phyloP scores from a whole-genome alignment of 2,329 filamentous ascomycete genomes.

The Fusarium compactum region DNA sequence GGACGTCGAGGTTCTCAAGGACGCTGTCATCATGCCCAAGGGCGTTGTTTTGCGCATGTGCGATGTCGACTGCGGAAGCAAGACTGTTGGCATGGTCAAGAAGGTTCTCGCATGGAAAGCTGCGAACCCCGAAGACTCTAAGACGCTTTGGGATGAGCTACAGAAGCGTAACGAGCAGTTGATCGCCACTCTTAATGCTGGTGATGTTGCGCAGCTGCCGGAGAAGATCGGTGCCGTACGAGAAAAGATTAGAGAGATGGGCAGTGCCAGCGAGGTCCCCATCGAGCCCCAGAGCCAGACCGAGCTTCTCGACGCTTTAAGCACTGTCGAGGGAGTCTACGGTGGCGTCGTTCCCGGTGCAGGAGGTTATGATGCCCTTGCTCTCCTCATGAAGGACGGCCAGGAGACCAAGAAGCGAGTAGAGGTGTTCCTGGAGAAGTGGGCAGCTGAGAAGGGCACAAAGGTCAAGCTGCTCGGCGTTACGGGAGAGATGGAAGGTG shows the following conservation, averaged over 20 bases:
- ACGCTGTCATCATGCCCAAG: slow-evolving; percentile 75
- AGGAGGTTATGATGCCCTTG: slow-evolving; percentile 91
- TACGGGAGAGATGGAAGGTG: slow-evolving; percentile 79
- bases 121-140: slow-evolving; percentile 71
- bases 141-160: slow-evolving; percentile 78
- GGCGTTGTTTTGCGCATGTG: slow-evolving; percentile 89
- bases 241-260: slow-evolving; percentile 81
- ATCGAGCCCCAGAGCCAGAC: slow-evolving; percentile 93
- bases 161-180: slow-evolving; percentile 81
- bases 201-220: slow-evolving; percentile 57
- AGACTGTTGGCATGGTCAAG: slow-evolving; percentile 97
- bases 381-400: slow-evolving; percentile 81
- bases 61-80: slow-evolving; percentile 92
- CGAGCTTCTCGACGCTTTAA: slow-evolving; percentile 81
- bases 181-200: slow-evolving; percentile 70
- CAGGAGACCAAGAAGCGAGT: slow-evolving; percentile 71
- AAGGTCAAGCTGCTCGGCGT: slow-evolving; percentile 77
- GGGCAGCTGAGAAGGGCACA: slow-evolving; percentile 70
- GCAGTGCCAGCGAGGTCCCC: slow-evolving; percentile 77
- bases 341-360: slow-evolving; percentile 95
- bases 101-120: slow-evolving; percentile 86
- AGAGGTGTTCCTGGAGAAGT: slow-evolving; percentile 71
- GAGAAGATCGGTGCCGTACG: slow-evolving; percentile 64
- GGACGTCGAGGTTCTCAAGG: slow-evolving; percentile 83
- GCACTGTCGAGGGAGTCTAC: slow-evolving; percentile 79